Conservation (phyloP, 306 rosid genomes). For the Prunus padus region DNA sequence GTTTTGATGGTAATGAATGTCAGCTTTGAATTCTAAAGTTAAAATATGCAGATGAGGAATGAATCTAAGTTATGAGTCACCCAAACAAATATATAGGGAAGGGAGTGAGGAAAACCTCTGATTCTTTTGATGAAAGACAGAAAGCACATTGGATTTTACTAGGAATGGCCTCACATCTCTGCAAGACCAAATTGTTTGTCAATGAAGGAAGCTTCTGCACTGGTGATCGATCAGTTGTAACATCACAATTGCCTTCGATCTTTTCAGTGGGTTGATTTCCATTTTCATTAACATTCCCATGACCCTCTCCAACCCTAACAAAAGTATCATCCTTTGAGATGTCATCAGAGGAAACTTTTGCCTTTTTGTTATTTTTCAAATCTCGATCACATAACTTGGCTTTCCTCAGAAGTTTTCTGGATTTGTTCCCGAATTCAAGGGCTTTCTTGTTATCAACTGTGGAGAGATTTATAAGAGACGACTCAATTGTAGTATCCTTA, state of each 20-base stretch:
- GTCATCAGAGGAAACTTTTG: constrained; percentile 30
- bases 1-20: constrained; percentile 11
- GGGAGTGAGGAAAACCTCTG: constrained; percentile 56
- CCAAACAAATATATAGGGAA: neutral
- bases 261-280: constrained; percentile 27
- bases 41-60: neutral
- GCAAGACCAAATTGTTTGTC: constrained; percentile 31
- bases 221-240: constrained; percentile 29
- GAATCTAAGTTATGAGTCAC: neutral
- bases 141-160: constrained; percentile 56
- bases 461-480: constrained; percentile 27
- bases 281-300: constrained; percentile 4
- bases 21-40: neutral
- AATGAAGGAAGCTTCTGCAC: constrained; percentile 33
- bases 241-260: constrained; percentile 22
- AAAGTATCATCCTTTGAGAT: constrained; percentile 13
- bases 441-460: constrained; percentile 23
- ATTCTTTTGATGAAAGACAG: constrained; percentile 75
- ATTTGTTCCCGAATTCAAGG: constrained; percentile 8
- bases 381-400: constrained; percentile 29
- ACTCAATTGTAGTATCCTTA: constrained; percentile 25
- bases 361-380: constrained; percentile 34
- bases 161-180: constrained; percentile 45
- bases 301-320: constrained; percentile 16
- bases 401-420: constrained; percentile 27